Conservation (phyloP, 1,139 yeast species). For the Kodamaea arcana region DNA sequence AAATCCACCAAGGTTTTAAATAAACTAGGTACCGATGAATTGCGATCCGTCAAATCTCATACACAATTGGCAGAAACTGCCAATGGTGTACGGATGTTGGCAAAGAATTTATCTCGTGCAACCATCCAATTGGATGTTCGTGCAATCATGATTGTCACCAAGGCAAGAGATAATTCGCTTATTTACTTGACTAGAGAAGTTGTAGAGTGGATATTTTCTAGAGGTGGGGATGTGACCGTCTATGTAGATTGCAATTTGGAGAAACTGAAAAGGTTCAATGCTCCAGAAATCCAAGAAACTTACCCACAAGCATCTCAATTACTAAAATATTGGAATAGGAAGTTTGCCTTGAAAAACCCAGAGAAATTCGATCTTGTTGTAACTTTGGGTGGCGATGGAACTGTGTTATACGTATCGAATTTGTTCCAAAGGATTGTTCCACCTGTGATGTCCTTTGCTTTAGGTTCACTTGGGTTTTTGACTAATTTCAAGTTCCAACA, state of each 20-base stretch:
- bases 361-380: slow-evolving; percentile 70
- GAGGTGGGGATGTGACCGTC: slow-evolving; percentile 45
- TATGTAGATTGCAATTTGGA: slow-evolving; percentile 69
- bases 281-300: slow-evolving; percentile 33
- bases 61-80: slow-evolving; percentile 80
- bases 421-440: slow-evolving; percentile 80
- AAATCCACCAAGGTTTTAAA: slow-evolving; percentile 27
- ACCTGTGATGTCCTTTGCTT: slow-evolving; percentile 77
- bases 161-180: slow-evolving; percentile 77
- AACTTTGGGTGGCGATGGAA: slow-evolving; percentile 88
- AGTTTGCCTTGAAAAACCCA: slow-evolving; percentile 51
- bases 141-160: slow-evolving; percentile 76
- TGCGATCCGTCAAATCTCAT: slow-evolving; percentile 56
- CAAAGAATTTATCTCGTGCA: slow-evolving; percentile 70
- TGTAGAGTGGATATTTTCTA: slow-evolving; percentile 66
- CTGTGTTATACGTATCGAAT: slow-evolving; percentile 76
- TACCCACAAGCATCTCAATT: slow-evolving; percentile 39
- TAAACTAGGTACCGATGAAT: slow-evolving; percentile 34
- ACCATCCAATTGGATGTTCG: slow-evolving; percentile 67
- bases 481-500: slow-evolving; percentile 75
- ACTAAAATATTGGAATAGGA: slow-evolving; percentile 66
- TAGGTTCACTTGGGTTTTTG: slow-evolving; percentile 79
- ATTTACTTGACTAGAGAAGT: slow-evolving; percentile 72
- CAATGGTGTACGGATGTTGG: slow-evolving; percentile 76
- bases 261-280: slow-evolving; percentile 60